phyloP scores from a whole-genome alignment of 768 basidiomycete species.

The Trametes maxima region DNA sequence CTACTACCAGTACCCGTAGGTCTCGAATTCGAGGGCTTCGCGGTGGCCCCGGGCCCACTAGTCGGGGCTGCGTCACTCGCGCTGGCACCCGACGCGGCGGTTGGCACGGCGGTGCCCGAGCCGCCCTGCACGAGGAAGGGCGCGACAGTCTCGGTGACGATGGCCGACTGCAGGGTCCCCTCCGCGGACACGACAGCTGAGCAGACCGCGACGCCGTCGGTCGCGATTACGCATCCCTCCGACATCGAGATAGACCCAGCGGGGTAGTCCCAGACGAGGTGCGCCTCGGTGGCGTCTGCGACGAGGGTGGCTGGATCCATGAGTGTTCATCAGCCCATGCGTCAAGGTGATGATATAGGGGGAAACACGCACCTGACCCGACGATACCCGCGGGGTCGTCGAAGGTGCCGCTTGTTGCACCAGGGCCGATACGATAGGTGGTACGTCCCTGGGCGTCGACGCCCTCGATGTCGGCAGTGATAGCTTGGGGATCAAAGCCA shows the following conservation, averaged over 20 bases:
- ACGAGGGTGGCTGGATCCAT: slow-evolving; percentile 44
- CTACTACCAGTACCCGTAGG: neutral
- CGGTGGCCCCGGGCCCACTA: neutral
- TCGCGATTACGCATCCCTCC: slow-evolving; percentile 32
- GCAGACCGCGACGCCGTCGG: slow-evolving; percentile 31
- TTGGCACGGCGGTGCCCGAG: neutral
- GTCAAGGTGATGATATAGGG: too few relatives aligned
- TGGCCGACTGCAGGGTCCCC: neutral
- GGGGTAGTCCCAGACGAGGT: slow-evolving; percentile 38
- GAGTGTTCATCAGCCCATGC: too few relatives aligned
- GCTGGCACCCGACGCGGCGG: neutral
- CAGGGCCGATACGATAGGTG: slow-evolving; percentile 44
- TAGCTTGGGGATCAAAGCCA: slow-evolving; percentile 46
- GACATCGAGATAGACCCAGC: slow-evolving; percentile 16
- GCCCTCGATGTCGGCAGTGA: slow-evolving; percentile 46
- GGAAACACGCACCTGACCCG: slow-evolving; percentile 40
- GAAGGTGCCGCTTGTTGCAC: slow-evolving; percentile 36
- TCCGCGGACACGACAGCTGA: slow-evolving; percentile 20
- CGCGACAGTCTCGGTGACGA: slow-evolving; percentile 15
- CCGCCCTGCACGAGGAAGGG: slow-evolving; percentile 35
- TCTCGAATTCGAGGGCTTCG: neutral
- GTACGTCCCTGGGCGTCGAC: slow-evolving; percentile 45
- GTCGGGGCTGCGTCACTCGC: neutral
- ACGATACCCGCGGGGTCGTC: slow-evolving; percentile 35
- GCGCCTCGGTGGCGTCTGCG: slow-evolving; percentile 43